Conservation (phyloP, 257 asterid genomes). For the Nicotiana tabacum region DNA sequence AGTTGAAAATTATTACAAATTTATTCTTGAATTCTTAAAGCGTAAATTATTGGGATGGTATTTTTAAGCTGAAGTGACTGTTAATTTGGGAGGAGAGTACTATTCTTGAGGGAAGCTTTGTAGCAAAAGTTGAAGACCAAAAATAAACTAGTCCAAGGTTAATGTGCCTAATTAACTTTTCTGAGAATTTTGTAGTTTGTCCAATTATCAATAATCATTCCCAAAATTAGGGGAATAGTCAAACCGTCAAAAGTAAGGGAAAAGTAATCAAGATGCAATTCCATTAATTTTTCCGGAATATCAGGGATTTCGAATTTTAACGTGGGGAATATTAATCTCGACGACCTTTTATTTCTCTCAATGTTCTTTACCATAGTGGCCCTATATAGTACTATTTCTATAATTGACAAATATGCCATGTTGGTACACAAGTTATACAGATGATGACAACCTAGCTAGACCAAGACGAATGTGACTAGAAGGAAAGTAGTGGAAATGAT, state of each 20-base stretch:
- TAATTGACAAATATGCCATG: slow-evolving; percentile 25
- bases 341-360: not conserved
- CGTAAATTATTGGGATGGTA: no score
- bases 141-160: not conserved
- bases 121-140: not conserved
- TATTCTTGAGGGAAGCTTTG: not conserved
- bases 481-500: slow-evolving; percentile 3
- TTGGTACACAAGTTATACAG: slow-evolving; percentile 19
- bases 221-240: slow-evolving; percentile 21
- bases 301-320: slow-evolving; percentile 20
- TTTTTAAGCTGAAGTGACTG: no score
- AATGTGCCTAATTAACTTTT: not conserved
- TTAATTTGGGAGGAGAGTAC: no score
- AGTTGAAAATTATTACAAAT: no score
- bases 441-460: slow-evolving; percentile 20
- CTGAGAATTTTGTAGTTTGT: slow-evolving; percentile 25
- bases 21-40: no score
- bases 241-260: not conserved
- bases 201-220: slow-evolving; percentile 18
- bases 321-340: not conserved
- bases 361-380: slow-evolving; percentile 4
- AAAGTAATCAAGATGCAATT: not conserved
- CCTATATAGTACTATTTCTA: slow-evolving; percentile 13
- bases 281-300: slow-evolving; percentile 28
- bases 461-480: not conserved